These are phyloP conservation scores for Auxenochlorella pyrenoidosa DNA, from an alignment of 139 green algal genomes.

Conservation along the genomic window DNA sequence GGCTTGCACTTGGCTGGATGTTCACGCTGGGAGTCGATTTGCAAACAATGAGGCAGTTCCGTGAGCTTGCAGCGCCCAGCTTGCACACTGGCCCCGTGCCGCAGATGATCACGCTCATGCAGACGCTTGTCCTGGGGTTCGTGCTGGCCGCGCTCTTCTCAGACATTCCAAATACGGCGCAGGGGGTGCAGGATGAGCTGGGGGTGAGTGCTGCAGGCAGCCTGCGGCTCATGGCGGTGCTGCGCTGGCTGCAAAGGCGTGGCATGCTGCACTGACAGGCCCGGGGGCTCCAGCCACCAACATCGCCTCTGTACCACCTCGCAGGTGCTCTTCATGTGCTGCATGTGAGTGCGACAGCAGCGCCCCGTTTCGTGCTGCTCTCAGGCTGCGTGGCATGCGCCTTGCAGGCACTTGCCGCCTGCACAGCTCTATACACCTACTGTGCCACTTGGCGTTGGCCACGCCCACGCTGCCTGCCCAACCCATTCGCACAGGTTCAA, in stretches of 20 bases:
- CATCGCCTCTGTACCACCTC: not conserved
- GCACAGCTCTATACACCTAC: not conserved
- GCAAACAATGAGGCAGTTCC: no score
- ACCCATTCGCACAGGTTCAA: not conserved
- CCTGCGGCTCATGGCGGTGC: not conserved
- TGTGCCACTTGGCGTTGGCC: not conserved
- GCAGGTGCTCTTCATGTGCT: no score
- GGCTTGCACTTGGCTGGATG: no score
- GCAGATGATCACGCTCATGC: conserved; percentile 23
- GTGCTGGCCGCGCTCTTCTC: conserved; percentile 59
- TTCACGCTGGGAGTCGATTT: no score
- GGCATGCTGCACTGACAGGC: not conserved
- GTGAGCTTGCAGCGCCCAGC: no score
- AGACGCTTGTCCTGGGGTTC: conserved; percentile 43
- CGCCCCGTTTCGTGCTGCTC: no score
- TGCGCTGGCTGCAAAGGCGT: not conserved
- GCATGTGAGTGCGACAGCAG: no score
- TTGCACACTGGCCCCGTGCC: not conserved
- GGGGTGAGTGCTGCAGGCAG: not conserved
- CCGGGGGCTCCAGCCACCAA: not conserved
- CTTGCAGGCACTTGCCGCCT: no score
- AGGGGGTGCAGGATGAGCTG: not conserved
- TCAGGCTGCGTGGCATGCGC: no score
- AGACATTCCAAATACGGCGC: conserved; percentile 39
- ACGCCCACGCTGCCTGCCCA: not conserved